Evolutionary conservation across 2,329 filamentous ascomycete species (phyloP).

Genomic region (Cladosporium halotolerans): DNA sequence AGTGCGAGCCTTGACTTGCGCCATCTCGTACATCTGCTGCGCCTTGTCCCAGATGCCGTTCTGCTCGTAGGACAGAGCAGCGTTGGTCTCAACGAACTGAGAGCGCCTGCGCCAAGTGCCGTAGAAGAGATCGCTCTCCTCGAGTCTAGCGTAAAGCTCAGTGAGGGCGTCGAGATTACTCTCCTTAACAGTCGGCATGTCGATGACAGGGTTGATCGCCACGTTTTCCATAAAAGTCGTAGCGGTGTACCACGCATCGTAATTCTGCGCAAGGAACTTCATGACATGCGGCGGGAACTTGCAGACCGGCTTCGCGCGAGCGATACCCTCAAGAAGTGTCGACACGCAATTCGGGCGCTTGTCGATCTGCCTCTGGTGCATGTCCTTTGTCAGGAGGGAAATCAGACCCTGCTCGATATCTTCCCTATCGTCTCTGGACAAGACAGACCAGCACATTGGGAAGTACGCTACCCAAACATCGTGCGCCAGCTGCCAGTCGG

Average conservation of each 20-base stretch:
- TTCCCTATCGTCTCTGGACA: constrained; percentile 77
- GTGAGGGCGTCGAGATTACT: constrained; percentile 95
- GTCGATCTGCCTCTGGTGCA: constrained; percentile 88
- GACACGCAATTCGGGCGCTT: constrained; percentile 93
- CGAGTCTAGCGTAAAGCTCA: constrained; percentile 80
- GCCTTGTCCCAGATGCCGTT: constrained; percentile 99
- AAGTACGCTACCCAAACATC: constrained; percentile 89
- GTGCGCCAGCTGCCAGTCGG: constrained; percentile 73
- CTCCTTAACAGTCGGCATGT: constrained; percentile 78
- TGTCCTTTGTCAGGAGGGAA: constrained; percentile 87
- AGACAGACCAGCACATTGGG: constrained; percentile 86
- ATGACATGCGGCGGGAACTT: constrained; percentile 93
- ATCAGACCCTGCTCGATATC: constrained; percentile 90
- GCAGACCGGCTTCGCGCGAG: constrained; percentile 76
- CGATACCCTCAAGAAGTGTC: constrained; percentile 80
- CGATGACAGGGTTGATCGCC: constrained; percentile 74
- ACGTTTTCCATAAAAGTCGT: constrained; percentile 84
- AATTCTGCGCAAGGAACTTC: constrained; percentile 90
- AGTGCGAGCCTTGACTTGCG: constrained; percentile 93
- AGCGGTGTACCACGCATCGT: constrained; percentile 96
- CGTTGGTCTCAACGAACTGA: constrained; percentile 96
- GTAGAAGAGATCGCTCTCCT: constrained; percentile 96
- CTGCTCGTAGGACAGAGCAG: constrained; percentile 94
- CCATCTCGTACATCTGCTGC: constrained; percentile 91
- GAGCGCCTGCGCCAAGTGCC: constrained; percentile 92